Evolutionary conservation across 169 alveolate species (phyloP), one percentile per base, ranked within the genome.

Genomic region (Cyclospora cayetanensis): DNA sequence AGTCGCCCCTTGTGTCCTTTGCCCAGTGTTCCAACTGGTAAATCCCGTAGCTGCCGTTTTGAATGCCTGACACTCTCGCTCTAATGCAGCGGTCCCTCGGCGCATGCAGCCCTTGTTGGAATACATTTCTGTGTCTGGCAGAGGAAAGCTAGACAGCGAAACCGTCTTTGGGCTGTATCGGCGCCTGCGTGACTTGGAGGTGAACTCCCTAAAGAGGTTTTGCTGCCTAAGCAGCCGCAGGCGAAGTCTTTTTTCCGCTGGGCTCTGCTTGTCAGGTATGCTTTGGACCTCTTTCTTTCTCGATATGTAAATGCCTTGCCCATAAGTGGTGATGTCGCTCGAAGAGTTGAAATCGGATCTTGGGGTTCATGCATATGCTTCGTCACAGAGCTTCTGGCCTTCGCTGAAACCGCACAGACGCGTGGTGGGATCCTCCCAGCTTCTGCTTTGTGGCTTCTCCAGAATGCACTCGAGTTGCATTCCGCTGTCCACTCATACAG

Each of bases 111-210:
- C n/a, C 66, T 70, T 2, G 31, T 11, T n/a, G n/a, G n/a, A n/a
- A n/a, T n/a, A n/a, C n/a, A n/a, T n/a, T n/a, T n/a, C n/a, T n/a
- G n/a, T n/a, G n/a, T n/a, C n/a, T n/a, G 18, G 31, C 72, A 22
- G 35, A 25, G 25, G 7, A 34, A 9, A 60, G 18, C 31, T 60
- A 25, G 72, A 60, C n/a, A 60, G 72, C n/a, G 72, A 42, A 29
- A 29, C 50, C 35, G 39, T 84, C 43, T 65, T 43, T 52, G 91
- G 82, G 42, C 68, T 84, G 68, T 55, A 52, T 34, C 43, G 91
- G 35, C 46, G 53, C 34, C 80, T 84, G 25, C 79, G 91, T 7
- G 91, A 84, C 63, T 53, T 84, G 18, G 82, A 84, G 55, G 66
- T 84, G 31, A 84, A 84, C 22, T 55, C 91, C 0, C 82, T 84